Conservation (phyloP, 2,329 filamentous ascomycete genomes). For the Emergomyces orientalis region DNA sequence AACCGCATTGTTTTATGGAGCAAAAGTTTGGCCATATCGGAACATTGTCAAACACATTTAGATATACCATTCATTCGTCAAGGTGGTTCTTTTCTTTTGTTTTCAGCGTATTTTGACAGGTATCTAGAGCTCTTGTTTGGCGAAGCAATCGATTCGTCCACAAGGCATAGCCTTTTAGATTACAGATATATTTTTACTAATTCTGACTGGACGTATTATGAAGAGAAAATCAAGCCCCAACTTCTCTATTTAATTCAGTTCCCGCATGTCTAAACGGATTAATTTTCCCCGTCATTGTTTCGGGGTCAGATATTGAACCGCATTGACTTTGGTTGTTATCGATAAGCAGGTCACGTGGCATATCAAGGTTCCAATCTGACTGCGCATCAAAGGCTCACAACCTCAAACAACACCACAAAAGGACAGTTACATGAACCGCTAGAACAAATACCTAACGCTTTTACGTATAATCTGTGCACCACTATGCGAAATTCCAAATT, state of each 20-base stretch:
- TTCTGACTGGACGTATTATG: background rate
- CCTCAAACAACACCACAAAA: background rate
- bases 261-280: background rate
- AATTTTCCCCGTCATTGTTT: background rate
- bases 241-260: background rate
- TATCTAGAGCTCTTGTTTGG: background rate
- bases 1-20: background rate
- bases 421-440: background rate
- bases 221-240: background rate
- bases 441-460: background rate
- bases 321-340: background rate
- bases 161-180: background rate
- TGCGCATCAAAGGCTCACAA: background rate
- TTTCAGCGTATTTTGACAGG: background rate
- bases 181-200: background rate
- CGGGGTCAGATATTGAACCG: no score
- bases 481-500: background rate
- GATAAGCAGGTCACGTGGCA: slow-evolving; percentile 1
- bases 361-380: background rate
- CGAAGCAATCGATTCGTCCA: background rate
- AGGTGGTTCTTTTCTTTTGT: background rate
- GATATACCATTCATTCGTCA: background rate
- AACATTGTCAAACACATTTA: background rate
- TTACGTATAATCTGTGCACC: background rate
- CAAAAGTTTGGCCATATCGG: background rate